Conservation (phyloP, 768 basidiomycete genomes). For the Panellus pusillus region DNA sequence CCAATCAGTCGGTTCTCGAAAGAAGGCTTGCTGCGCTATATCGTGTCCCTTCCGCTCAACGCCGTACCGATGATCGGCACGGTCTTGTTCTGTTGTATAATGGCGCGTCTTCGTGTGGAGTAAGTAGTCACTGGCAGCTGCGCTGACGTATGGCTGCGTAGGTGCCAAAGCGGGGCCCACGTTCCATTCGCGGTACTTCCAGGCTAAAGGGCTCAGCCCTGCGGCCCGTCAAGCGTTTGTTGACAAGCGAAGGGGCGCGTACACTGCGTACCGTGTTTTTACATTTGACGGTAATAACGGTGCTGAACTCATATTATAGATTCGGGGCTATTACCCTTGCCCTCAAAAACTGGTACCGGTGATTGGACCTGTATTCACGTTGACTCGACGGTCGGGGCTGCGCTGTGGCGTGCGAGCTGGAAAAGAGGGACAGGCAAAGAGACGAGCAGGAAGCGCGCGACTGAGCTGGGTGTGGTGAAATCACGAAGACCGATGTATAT, state of each 20-base stretch:
- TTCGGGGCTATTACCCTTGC: slow-evolving; percentile 62
- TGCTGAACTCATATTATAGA: slow-evolving; percentile 26
- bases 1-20: slow-evolving; percentile 45
- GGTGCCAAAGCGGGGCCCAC: slow-evolving; percentile 50
- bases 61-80: slow-evolving; percentile 67
- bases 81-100: slow-evolving; percentile 55
- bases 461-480: not conserved
- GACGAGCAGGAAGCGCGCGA: too few relatives aligned
- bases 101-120: slow-evolving; percentile 27
- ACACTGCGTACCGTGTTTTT: slow-evolving; percentile 49
- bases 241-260: slow-evolving; percentile 51
- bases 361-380: slow-evolving; percentile 56
- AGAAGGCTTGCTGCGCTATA: slow-evolving; percentile 53
- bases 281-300: slow-evolving; percentile 21
- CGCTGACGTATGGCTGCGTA: slow-evolving; percentile 14
- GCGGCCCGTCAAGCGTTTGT: slow-evolving; percentile 46
- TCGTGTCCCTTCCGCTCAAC: slow-evolving; percentile 68
- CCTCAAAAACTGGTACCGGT: slow-evolving; percentile 62
- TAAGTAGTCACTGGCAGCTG: not conserved
- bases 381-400: slow-evolving; percentile 71
- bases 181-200: slow-evolving; percentile 68
- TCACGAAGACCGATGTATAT: too few relatives aligned
- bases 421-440: slow-evolving; percentile 33
- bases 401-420: slow-evolving; percentile 70
- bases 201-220: slow-evolving; percentile 56